Conservation (phyloP, 805 yeast genomes). For the Millerozyma miso region DNA sequence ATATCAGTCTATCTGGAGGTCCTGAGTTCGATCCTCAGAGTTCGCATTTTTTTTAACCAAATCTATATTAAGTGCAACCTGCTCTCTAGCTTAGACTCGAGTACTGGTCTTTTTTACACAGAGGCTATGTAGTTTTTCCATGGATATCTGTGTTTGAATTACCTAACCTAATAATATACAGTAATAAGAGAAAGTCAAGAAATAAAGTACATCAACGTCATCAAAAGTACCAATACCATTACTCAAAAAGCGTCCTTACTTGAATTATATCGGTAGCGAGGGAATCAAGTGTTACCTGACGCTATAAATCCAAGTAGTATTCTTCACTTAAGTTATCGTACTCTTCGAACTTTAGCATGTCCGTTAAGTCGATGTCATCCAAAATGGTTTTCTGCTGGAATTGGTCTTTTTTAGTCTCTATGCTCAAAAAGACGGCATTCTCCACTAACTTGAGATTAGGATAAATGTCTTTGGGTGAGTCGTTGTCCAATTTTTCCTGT, state of each 20-base stretch:
- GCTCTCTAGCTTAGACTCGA: too few species aligned
- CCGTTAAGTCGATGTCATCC: slow-evolving; percentile 12
- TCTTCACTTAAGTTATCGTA: slow-evolving; percentile 9
- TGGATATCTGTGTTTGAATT: too few species aligned
- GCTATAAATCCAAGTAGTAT: slow-evolving; percentile 1
- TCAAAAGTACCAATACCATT: not conserved
- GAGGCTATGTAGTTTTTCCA: too few species aligned
- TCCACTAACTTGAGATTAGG: slow-evolving; percentile 16
- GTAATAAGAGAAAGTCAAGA: not conserved
- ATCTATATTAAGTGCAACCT: too few species aligned
- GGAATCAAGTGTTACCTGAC: not conserved
- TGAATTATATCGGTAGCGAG: not conserved
- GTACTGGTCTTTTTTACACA: too few species aligned
- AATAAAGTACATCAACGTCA: not conserved
- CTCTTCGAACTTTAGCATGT: slow-evolving; percentile 9
- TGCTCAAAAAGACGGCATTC: slow-evolving; percentile 16
- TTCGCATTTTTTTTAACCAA: too few species aligned
- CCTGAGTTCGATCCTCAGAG: too few species aligned
- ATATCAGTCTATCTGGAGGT: too few species aligned
- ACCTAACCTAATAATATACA: too few species aligned
- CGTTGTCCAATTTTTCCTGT: slow-evolving; percentile 4
- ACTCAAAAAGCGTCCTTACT: not conserved
- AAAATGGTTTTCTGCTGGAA: slow-evolving; percentile 2
- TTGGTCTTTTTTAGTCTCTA: slow-evolving; percentile 2
- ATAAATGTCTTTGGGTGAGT: slow-evolving; percentile 1